Conservation (phyloP, 768 basidiomycete species). For the Psilocybe tampanensis region DNA sequence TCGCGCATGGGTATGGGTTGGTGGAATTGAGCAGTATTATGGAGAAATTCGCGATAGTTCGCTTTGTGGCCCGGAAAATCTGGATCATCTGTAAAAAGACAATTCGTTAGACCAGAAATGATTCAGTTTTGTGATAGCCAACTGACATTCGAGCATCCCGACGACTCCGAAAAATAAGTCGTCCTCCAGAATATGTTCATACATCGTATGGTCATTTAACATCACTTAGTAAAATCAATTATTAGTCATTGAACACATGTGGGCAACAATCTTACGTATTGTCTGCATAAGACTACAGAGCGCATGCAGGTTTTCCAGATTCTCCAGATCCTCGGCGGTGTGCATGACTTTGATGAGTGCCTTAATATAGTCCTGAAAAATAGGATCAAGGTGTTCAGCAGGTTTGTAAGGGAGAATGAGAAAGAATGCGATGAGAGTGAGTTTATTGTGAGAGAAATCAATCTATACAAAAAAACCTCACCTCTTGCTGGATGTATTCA, state of each 20-base stretch:
- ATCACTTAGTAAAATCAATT: slow-evolving; percentile 59
- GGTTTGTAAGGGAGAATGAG: slow-evolving; percentile 12
- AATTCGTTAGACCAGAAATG: not conserved
- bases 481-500: slow-evolving; percentile 86
- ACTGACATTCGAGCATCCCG: slow-evolving; percentile 95
- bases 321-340: slow-evolving; percentile 93
- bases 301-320: slow-evolving; percentile 86
- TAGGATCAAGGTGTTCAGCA: slow-evolving; percentile 19
- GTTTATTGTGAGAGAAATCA: not conserved
- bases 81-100: slow-evolving; percentile 74
- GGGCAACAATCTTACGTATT: slow-evolving; percentile 58
- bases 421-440: slow-evolving; percentile 5
- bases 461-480: slow-evolving; percentile 30
- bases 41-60: slow-evolving; percentile 93
- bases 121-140: not conserved
- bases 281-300: slow-evolving; percentile 93
- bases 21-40: slow-evolving; percentile 81
- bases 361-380: slow-evolving; percentile 80
- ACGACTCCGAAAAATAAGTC: slow-evolving; percentile 91
- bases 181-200: slow-evolving; percentile 94
- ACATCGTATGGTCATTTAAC: slow-evolving; percentile 92
- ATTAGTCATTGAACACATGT: not conserved
- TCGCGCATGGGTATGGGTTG: slow-evolving; percentile 88
- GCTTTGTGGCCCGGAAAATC: slow-evolving; percentile 97
- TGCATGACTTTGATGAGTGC: slow-evolving; percentile 81